Base-by-base conservation (phyloP, 495 filamentous ascomycete genomes). In the Penicillium daleae region DNA sequence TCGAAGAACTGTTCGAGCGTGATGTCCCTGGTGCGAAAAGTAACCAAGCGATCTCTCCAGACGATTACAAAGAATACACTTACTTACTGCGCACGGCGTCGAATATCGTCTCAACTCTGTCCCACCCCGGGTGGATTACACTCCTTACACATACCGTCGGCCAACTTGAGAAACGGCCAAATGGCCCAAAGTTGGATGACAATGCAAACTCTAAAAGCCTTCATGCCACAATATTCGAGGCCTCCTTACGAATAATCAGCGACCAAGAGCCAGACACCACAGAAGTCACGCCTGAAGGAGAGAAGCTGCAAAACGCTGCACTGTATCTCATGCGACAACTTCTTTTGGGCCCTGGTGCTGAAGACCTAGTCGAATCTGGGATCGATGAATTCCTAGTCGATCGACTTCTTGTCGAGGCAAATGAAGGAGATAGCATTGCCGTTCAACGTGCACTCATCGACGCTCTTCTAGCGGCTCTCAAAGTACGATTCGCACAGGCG, bases 41-140 rank as follows among this genome's bases (percentile, higher is more conserved):
- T 3, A 69, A 64, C 42, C 44, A 64, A 10, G 59, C 70, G 4
- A 66, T 80, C 33, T 72, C 69, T 19, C 58, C 71, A 0, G 87
- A 92, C 65, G 90, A 95, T 66, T 80, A 92, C 44, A 88, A 89
- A 60, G 81, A 93, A 56, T 91, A 86, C 61, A 77, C 89, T 13
- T 96, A 97, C 71, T 88, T 95, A 66, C 72, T 97, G 17, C 87
- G 86, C 63, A 89, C 89, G 2, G 73, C 95, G 0, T 88, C 87
- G 17, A 91, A 90, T 63, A 77, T 94, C 33, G 76, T 96, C 37
- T 71, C 73, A n/a, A 66, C 72, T 2, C 74, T 82, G 59, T 76
- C 75, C 9, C 78, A 80, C 17, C 76, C 70, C 52, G 79, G 78
- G 26, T 82, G 79, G 79, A 62, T 76, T 22, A 67, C 66, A 19